Evolutionary conservation across 2,329 filamentous ascomycete species (phyloP), one percentile per base, ranked within the genome.

Genomic region (Botrytis squamosa): DNA sequence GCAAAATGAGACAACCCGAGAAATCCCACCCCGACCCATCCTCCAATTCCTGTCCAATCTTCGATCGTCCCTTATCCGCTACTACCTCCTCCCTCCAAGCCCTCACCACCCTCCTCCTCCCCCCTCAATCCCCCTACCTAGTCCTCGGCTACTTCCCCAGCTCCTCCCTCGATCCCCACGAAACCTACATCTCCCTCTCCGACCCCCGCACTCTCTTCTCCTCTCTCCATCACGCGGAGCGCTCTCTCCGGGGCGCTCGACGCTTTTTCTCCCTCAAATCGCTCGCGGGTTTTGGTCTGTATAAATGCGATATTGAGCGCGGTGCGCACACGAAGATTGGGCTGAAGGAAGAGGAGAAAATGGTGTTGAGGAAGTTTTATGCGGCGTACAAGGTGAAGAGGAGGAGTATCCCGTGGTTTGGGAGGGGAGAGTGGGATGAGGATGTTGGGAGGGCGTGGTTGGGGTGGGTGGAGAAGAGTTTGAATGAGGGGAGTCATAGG

Each of bases 101-200:
- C 18, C 64, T 67, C 40, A 49, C 46, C 44, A n/a, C 20, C 4
- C 44, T 52, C 4, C 22, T 67, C 29, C 65, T 67, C 9, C 65
- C 65, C 25, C 44, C 65, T 16, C 65, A 38, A 52, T 38, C 44
- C 12, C 42, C 65, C 33, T 67, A 67, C 44, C 65, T 67, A 52
- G 36, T 67, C 18, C 52, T 70, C 67, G 67, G 67, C 3, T 70
- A 70, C 40, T 70, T 70, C n/a, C 52, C 67, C n/a, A 57, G n/a
- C 12, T 29, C 52, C 12, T 44, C 67, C 20, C 67, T 70, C 55
- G 49, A 70, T n/a, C 67, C 67, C 8, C 67, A 70, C 20, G 67
- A 70, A 59, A 55, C 52, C 67, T 70, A 57, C 40, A 18, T 70
- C 7, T 33, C 52, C 16, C 10, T 70, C 12, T 38, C n/a, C 38